A percentile compares a stretch with the other conserved stretches of the same genome.
Conservation (phyloP, 768 basidiomycete genomes). For the Lyophyllum shimeji region DNA sequence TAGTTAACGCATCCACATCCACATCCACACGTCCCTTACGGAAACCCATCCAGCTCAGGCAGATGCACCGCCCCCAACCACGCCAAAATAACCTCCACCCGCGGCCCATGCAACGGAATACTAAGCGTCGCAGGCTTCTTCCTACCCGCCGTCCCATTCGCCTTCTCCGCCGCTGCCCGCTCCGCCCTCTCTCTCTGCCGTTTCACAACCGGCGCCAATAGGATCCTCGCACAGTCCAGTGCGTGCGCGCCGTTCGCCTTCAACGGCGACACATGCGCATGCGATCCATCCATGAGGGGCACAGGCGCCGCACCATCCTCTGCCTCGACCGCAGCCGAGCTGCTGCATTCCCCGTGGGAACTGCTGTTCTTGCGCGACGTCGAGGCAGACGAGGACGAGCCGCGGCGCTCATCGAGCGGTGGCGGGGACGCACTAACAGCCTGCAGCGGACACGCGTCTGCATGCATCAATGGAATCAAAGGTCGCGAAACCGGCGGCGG, state of each 20-base stretch:
- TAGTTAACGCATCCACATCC: neutral
- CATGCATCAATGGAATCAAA: constrained; percentile 2
- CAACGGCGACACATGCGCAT: constrained; percentile 8
- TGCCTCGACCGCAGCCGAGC: constrained; percentile 20
- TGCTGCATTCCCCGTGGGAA: constrained; percentile 18
- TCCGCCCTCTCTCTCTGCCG: constrained; percentile 62
- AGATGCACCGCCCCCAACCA: constrained; percentile 84
- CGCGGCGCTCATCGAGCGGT: constrained; percentile 16
- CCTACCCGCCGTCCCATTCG: constrained; percentile 41
- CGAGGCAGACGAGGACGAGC: constrained; percentile 14
- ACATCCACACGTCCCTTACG: neutral
- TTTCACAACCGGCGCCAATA: constrained; percentile 69
- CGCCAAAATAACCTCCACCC: constrained; percentile 82
- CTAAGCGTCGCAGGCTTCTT: constrained; percentile 70
- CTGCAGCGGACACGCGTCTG: too few species aligned
- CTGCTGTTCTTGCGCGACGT: constrained; percentile 26
- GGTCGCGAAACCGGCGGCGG: constrained; percentile 8
- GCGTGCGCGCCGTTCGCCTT: constrained; percentile 48
- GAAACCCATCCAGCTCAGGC: constrained; percentile 58
- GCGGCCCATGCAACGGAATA: constrained; percentile 82
- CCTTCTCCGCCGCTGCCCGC: constrained; percentile 50
- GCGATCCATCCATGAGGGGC: constrained; percentile 9
- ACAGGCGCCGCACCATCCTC: constrained; percentile 2
- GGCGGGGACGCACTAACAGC: constrained; percentile 2
- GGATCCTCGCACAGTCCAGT: constrained; percentile 68